A percentile compares a stretch with the other conserved stretches of the same genome.
Evolutionary conservation across 148 eudicot species (phyloP).

Genomic region (Silene uniflora): DNA sequence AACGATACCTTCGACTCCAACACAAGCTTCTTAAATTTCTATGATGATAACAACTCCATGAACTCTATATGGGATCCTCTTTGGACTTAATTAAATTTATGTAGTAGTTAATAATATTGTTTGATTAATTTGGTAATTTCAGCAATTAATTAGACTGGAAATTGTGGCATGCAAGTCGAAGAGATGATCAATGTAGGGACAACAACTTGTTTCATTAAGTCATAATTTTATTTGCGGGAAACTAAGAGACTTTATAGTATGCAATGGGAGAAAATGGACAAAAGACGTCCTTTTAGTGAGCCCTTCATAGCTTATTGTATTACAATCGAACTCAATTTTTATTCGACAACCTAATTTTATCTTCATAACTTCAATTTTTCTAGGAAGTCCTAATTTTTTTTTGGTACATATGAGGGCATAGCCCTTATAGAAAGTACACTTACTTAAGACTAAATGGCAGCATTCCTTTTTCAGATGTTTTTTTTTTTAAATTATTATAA

Average conservation of each 20-base stretch:
- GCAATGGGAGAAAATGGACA: slow-evolving; percentile 13
- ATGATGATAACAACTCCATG: slow-evolving; percentile 28
- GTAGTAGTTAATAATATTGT: background rate
- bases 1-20: slow-evolving; percentile 17
- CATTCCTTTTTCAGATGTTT: no score
- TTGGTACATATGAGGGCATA: no score
- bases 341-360: slow-evolving; percentile 30
- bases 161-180: slow-evolving; percentile 1
- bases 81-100: slow-evolving; percentile 44
- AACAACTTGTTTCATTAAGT: slow-evolving; percentile 32
- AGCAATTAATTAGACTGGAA: slow-evolving; percentile 20
- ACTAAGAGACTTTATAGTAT: slow-evolving; percentile 2
- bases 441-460: no score
- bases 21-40: slow-evolving; percentile 29
- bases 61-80: slow-evolving; percentile 46
- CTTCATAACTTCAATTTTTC: background rate
- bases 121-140: slow-evolving; percentile 11
- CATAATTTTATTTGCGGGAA: slow-evolving; percentile 2
- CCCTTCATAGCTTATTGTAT: slow-evolving; percentile 15
- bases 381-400: no score
- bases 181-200: slow-evolving; percentile 20
- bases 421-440: no score
- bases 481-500: no score
- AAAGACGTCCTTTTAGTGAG: slow-evolving; percentile 22
- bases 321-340: slow-evolving; percentile 20